Percentiles rank a stretch among this genome's conserved stretches.
phyloP scores from a whole-genome alignment of 306 rosid genomes.

The Inga leiocalycina region DNA sequence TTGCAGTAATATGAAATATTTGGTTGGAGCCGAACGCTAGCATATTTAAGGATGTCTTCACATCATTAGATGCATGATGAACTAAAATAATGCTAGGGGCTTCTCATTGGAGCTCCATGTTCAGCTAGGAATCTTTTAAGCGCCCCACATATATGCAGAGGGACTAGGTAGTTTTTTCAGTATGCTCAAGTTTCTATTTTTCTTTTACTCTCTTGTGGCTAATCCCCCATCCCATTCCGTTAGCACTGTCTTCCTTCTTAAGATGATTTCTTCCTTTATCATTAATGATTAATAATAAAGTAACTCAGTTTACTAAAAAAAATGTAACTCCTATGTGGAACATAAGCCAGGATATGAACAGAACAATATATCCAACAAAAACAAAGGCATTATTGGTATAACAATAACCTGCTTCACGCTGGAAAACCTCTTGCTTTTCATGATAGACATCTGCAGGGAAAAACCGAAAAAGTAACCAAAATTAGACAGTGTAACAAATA shows the following conservation, averaged over 20 bases:
- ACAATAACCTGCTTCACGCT: conserved; percentile 82
- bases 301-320: not conserved
- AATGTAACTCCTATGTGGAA: not conserved
- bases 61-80: not conserved
- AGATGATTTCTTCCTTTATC: not conserved
- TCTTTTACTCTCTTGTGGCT: not conserved
- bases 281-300: not conserved
- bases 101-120: not conserved
- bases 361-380: conserved; percentile 2
- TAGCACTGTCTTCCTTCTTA: not conserved
- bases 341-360: conserved; percentile 4
- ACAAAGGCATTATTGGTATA: conserved; percentile 12
- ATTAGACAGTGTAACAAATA: conserved; percentile 17
- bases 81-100: not conserved
- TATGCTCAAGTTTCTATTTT: not conserved
- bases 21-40: not conserved
- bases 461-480: conserved; percentile 10
- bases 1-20: not conserved
- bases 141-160: not conserved
- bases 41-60: not conserved
- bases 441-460: conserved; percentile 78
- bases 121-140: not conserved
- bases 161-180: not conserved
- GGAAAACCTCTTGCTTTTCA: conserved; percentile 83
- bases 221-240: too few species aligned